Conservation (phyloP, 345 rosid genomes). For the Sonneratia caseolaris region DNA sequence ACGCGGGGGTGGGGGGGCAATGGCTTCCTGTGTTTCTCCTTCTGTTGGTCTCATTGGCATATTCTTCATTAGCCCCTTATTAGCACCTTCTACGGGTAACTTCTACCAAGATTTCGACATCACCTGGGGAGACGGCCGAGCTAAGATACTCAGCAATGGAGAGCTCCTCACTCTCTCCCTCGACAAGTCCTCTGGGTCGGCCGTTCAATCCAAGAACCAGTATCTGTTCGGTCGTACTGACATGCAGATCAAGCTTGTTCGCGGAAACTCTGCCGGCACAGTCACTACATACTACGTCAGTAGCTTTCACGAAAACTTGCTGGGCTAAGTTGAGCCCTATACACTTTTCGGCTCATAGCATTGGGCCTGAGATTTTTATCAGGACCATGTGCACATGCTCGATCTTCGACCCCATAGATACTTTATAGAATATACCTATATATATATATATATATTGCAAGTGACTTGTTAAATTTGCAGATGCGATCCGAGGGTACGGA, state of each 20-base stretch:
- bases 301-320: background rate
- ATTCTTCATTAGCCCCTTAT: background rate
- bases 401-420: background rate
- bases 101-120: slow-evolving; percentile 35
- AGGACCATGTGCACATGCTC: background rate
- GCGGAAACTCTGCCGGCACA: slow-evolving; percentile 55
- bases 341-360: too few relatives aligned
- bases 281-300: slow-evolving; percentile 43
- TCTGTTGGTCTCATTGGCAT: background rate
- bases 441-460: background rate
- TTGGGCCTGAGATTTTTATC: too few relatives aligned
- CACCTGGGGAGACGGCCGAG: slow-evolving; percentile 54
- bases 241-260: slow-evolving; percentile 50
- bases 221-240: slow-evolving; percentile 38
- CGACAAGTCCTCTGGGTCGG: slow-evolving; percentile 45
- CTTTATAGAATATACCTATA: too few relatives aligned
- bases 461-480: slow-evolving; percentile 14
- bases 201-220: slow-evolving; percentile 41
- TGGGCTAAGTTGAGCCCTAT: background rate
- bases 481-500: slow-evolving; percentile 42
- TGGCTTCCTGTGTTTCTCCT: background rate
- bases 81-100: slow-evolving; percentile 10
- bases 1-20: background rate
- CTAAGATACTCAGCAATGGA: slow-evolving; percentile 38
- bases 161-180: slow-evolving; percentile 45